Base-by-base conservation (phyloP, 2,329 filamentous ascomycete species). In the Rutstroemia sp. region DNA sequence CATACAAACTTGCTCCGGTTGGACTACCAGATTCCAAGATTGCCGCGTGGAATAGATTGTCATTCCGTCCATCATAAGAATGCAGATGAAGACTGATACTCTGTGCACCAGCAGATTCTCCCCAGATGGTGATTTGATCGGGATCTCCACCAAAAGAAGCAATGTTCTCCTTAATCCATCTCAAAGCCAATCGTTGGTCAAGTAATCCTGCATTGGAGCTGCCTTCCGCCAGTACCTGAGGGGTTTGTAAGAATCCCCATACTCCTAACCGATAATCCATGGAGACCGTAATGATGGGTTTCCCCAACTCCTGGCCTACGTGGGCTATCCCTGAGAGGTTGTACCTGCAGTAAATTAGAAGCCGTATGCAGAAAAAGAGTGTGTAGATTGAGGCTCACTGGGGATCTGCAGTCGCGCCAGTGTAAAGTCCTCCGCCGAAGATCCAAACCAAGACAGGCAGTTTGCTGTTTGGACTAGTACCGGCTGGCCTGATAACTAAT, bases 171-270 rank as follows among this genome's bases (percentile, higher is more conserved):
- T 75, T 73, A 42, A 86, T 76, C 83, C 83, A 87, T 27, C 52
- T 39, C 6, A 86, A 71, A 10, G 80, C 75, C 21, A 77, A 65
- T 58, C 78, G 74, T 69, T 86, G 82, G 64, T 87, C 84, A 59
- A 76, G 73, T 46, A 87, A 69, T 1, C 86, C 86, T 10, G 84
- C 71, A 60, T 89, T 89, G 58, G 88, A 88, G 51, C 82, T 71
- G 38, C 79, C 64, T 57, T 79, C 62, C 9, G 70, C 70, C 1
- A 76, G 72, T 12, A 81, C 73, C 56, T 79, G 62, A 7, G 71
- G 70, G 82, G 79, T 82, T 25, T 80, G 77, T 45, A 88, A 69
- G 69, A 91, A 90, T 0, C 88, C 88, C 65, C 89, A 73, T 2
- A 80, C 78, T 2, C 82, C 81, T 38, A 88, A 76, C 4, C 86